phyloP scores from a whole-genome alignment of 768 basidiomycete species.

The Sarcomyxa edulis region DNA sequence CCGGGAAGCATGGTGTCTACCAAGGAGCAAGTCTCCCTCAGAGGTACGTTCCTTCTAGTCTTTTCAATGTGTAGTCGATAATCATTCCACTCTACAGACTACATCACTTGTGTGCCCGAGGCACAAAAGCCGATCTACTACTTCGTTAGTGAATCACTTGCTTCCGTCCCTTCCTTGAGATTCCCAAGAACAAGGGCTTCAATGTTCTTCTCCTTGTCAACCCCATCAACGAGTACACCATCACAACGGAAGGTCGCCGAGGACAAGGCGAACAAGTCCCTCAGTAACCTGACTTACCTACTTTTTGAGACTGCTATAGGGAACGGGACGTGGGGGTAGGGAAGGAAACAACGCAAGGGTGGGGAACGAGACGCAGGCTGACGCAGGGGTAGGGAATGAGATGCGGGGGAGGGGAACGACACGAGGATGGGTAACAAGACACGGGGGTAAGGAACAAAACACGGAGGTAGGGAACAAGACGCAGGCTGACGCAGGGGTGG shows the following conservation, averaged over 20 bases:
- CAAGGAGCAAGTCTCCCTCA: conserved; percentile 91
- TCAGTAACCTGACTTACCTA: conserved; percentile 92
- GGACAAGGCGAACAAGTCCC: conserved; percentile 98
- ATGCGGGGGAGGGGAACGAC: too few relatives aligned
- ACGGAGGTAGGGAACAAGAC: too few relatives aligned
- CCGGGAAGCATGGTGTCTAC: too few relatives aligned
- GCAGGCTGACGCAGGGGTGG: too few relatives aligned
- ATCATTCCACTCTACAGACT: conserved; percentile 50
- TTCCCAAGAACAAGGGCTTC: conserved; percentile 99
- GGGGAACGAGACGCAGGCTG: too few relatives aligned
- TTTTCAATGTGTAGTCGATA: too few relatives aligned
- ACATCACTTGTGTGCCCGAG: conserved; percentile 99
- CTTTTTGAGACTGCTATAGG: conserved; percentile 97
- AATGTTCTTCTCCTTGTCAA: conserved; percentile 97
- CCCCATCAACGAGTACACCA: conserved; percentile 98
- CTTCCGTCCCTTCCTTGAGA: conserved; percentile 93
- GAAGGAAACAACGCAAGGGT: too few relatives aligned
- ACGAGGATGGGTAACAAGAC: too few relatives aligned
- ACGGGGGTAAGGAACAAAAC: too few relatives aligned
- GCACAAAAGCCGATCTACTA: conserved; percentile 99
- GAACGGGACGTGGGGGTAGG: too few relatives aligned
- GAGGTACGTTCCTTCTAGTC: conserved; percentile 48
- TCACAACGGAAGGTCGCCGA: conserved; percentile 93
- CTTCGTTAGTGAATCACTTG: conserved; percentile 96
- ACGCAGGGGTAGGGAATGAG: too few relatives aligned